Base-by-base conservation (phyloP, 768 basidiomycete genomes). In the Termitomyces sp. region DNA sequence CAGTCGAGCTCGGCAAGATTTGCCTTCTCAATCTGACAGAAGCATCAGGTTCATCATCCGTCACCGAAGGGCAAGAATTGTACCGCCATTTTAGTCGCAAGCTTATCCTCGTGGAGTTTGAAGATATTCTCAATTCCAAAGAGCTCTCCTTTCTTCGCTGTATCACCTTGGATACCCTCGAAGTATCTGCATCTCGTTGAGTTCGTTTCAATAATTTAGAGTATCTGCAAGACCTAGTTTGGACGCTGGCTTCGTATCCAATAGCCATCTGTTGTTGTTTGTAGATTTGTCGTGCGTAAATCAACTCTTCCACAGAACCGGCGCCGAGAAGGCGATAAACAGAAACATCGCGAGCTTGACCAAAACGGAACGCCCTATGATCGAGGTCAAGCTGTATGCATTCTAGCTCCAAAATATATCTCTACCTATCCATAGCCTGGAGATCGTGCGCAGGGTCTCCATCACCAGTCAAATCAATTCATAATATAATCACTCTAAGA, bases 201-300 rank as follows among this genome's bases (percentile, higher is more conserved):
- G 37, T 41, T 19, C 30, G n/a, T 19, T 48, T 9, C 7, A 11
- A 41, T n/a, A 1, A 28, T 32, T 30, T 2, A 22, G 2, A 22
- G 34, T 24, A 22, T 11, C 28, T 19, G 8, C 41, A 28, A 63
- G 22, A 85, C 85, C 90, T 79, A 0, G 91, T 92, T 63, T 93
- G 91, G 9, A 90, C 73, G 61, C 88, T 90, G 1, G 87, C 88
- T 58, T 88, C 81, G 66, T 94, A 94, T 0, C 84, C 92, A 45
- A 93, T 91, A n/a, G 83, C 83, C 89, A 93, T 93, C 64, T 92
- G 89, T 65, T 95, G 93, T 60, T 93, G 91, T 66, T 95, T 95
- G 71, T 94, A 94, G 21, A 96, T 81, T 65, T 95, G 93, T 12
- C 92, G 82, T 0, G 88, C 88, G 62, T 93, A 93, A 19, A 93